Evolutionary conservation across 805 yeast genomes (phyloP).

Genomic region (Candida sithepensis): DNA sequence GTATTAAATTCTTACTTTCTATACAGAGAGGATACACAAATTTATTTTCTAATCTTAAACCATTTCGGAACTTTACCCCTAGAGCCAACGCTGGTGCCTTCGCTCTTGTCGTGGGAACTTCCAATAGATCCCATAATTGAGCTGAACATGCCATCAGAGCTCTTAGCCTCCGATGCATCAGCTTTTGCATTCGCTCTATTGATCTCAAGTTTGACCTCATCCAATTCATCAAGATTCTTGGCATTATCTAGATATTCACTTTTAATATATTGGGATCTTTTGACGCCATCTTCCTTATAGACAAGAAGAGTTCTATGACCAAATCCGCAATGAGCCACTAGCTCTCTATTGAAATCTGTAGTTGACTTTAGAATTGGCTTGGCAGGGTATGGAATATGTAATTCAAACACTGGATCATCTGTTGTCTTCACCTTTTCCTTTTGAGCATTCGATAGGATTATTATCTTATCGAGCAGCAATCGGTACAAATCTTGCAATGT

Average conservation of each 20-base stretch:
- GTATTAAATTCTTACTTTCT: background rate
- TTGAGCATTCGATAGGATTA: conserved; percentile 31
- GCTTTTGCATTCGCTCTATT: conserved; percentile 9
- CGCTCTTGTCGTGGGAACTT: background rate
- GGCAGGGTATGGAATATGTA: conserved; percentile 49
- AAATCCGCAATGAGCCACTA: conserved; percentile 39
- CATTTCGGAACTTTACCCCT: conserved; percentile 30
- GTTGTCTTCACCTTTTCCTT: conserved; percentile 16
- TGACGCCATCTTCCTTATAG: conserved; percentile 14
- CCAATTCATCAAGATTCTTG: conserved; percentile 23
- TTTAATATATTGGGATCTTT: conserved; percentile 22
- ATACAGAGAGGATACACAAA: too few species aligned
- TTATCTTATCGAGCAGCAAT: conserved; percentile 23
- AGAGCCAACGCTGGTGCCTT: background rate
- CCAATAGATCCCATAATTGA: background rate
- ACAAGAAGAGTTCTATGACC: conserved; percentile 32
- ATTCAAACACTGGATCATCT: conserved; percentile 21
- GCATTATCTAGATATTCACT: conserved; percentile 21
- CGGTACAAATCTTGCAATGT: conserved; percentile 27
- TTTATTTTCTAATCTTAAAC: conserved; percentile 28
- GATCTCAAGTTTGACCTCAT: conserved; percentile 22
- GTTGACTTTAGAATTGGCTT: conserved; percentile 22
- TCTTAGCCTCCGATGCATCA: background rate
- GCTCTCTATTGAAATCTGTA: conserved; percentile 24
- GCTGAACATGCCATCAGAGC: background rate